Evolutionary conservation across 2,329 filamentous ascomycete species (phyloP).

Genomic region (Neoscytalidium dimidiatum): DNA sequence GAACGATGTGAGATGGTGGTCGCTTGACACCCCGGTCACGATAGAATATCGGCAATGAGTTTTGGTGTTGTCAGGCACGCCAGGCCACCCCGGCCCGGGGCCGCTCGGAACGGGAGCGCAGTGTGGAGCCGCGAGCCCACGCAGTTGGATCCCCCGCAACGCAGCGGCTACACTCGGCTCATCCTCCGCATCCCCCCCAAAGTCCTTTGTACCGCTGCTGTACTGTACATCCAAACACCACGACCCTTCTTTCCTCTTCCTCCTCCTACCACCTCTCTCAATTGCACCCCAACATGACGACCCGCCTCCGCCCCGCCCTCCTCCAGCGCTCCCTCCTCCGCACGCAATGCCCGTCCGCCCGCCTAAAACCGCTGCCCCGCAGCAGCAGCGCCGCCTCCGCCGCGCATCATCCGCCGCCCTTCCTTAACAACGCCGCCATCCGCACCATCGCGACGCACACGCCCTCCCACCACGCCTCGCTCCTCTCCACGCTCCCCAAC

Average conservation of each 20-base stretch:
- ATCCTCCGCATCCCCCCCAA: conserved; percentile 1
- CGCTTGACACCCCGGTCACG: no score
- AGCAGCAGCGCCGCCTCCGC: neutral
- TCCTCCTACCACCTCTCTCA: neutral
- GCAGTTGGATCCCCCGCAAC: neutral
- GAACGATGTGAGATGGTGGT: no score
- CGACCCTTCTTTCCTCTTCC: neutral
- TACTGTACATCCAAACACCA: neutral
- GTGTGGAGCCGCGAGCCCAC: conserved; percentile 4
- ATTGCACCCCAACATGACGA: neutral
- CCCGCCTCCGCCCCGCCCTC: neutral
- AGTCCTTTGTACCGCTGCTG: neutral
- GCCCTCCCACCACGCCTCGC: conserved; percentile 75
- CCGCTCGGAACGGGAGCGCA: conserved; percentile 7
- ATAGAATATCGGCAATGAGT: no score
- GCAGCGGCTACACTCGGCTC: conserved; percentile 4
- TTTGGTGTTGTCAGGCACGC: no score
- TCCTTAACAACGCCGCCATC: neutral
- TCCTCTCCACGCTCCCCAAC: conserved; percentile 78
- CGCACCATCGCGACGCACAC: conserved; percentile 72
- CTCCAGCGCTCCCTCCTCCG: neutral
- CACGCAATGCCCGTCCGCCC: neutral
- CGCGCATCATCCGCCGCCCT: neutral
- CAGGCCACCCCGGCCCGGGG: neutral
- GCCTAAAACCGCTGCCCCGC: neutral